These are phyloP conservation scores for Metschnikowia lochheadii DNA, from an alignment of 805 yeast genomes.

Conservation along the genomic window DNA sequence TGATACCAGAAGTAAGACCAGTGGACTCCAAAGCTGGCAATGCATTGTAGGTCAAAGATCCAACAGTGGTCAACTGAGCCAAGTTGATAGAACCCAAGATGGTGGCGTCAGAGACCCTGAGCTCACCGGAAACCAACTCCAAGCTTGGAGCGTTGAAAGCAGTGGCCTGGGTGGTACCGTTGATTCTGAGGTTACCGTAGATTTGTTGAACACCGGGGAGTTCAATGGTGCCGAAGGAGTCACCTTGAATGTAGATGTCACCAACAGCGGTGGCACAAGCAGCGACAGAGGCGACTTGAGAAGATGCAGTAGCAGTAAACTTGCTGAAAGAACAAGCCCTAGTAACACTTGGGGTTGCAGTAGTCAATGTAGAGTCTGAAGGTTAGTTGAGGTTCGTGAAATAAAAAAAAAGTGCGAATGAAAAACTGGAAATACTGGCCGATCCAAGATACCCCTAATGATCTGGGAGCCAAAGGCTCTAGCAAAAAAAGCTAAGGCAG, in stretches of 20 bases:
- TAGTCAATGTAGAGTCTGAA: constrained; percentile 44
- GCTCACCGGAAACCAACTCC: constrained; percentile 66
- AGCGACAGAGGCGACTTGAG: constrained; percentile 69
- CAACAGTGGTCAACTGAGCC: constrained; percentile 78
- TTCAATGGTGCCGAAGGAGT: constrained; percentile 52
- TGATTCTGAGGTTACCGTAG: constrained; percentile 68
- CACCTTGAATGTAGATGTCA: constrained; percentile 67
- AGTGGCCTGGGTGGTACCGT: constrained; percentile 59
- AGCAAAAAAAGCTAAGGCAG: too few relatives aligned
- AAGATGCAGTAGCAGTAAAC: constrained; percentile 72
- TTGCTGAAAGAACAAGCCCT: constrained; percentile 62
- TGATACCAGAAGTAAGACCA: constrained; percentile 65
- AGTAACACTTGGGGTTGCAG: constrained; percentile 53
- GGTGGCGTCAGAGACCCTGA: constrained; percentile 61
- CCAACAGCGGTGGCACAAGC: constrained; percentile 80
- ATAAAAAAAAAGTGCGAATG: not conserved
- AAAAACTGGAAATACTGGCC: too few relatives aligned
- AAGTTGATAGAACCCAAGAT: constrained; percentile 63
- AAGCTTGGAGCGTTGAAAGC: constrained; percentile 76
- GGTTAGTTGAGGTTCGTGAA: constrained; percentile 6
- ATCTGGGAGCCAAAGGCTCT: too few relatives aligned
- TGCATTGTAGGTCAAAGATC: constrained; percentile 73
- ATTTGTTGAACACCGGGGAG: constrained; percentile 73
- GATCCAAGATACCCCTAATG: too few relatives aligned
- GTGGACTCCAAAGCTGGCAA: constrained; percentile 76